Percentiles rank a stretch among this genome's conserved stretches.
Conservation (phyloP, 202 grass and related monocot species). For the Hordeum pubiflorum region DNA sequence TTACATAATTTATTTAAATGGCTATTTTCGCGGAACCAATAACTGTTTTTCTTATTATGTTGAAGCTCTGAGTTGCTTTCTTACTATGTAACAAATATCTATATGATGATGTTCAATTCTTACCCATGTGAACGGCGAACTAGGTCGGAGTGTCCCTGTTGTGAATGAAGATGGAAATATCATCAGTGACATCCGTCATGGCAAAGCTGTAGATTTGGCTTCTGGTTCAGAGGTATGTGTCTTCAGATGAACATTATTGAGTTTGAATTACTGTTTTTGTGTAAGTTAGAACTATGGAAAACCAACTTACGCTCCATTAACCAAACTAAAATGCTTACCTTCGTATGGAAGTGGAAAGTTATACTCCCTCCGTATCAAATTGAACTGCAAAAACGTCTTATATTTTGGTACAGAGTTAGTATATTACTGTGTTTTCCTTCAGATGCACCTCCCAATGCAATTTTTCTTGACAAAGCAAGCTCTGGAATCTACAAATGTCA, state of each 20-base stretch:
- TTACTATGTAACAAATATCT: conserved; percentile 1
- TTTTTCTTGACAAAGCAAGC: background rate
- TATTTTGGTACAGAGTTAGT: too few relatives aligned
- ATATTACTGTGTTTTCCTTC: background rate
- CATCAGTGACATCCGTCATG: conserved; percentile 44
- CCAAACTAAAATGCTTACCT: background rate
- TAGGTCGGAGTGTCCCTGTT: conserved; percentile 66
- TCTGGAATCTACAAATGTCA: background rate
- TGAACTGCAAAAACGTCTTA: too few relatives aligned
- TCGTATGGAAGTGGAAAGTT: background rate
- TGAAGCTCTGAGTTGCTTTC: background rate
- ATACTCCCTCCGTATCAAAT: background rate
- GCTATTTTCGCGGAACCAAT: background rate
- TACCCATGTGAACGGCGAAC: background rate
- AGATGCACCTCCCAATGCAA: background rate
- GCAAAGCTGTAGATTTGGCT: conserved; percentile 48
- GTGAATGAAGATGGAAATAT: conserved; percentile 81
- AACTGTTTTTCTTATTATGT: conserved; percentile 10
- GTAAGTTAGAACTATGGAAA: background rate
- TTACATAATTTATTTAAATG: conserved; percentile 5
- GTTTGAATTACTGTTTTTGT: background rate
- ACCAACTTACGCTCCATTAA: background rate
- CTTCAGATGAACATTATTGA: background rate
- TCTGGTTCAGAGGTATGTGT: conserved; percentile 58
- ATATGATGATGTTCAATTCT: background rate